Base-by-base conservation (phyloP, 2,329 filamentous ascomycete genomes). In the Elsinoe necatrix region DNA sequence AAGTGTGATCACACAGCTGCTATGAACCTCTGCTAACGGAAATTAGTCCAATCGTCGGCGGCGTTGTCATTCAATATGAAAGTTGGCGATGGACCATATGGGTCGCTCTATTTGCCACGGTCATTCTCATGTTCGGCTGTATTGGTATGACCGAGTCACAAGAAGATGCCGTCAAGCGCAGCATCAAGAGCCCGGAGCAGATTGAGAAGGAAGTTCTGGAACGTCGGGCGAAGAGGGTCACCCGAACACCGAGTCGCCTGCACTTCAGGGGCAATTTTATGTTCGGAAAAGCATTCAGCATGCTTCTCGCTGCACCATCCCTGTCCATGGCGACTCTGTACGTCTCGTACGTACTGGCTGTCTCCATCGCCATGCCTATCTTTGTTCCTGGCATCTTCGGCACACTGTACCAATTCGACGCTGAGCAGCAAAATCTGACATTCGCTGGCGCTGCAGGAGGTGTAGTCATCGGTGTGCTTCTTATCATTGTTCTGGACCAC, bases 131-230 rank as follows among this genome's bases (percentile, higher is more conserved):
- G 42, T 5, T 72, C 11, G 56, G 64, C 0, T 57, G 75, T 0
- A 41, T 77, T 2, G 68, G 73, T 2, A 73, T 73, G 59, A 65
- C 70, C 37, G 81, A 84, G 62, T 81, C 80, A 0, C 80, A 78
- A 59, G 77, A 80, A 52, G 66, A 66, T 25, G 64, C 67, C 55
- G 74, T 79, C 1, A 56, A 47, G 54, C 54, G 54, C 54, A 56
- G 43, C 16, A 45, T 45, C 39, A 56, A 56, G 54, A 47, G 41
- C 64, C 77, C 3, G 59, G 60, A 4, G 64, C 66, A 16, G 59
- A 67, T 11, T 25, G 51, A 29, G 34, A 50, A 9, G 59, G 64
- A 8, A 54, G 41, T 16, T 12, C 41, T 7, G 20, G 54, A 14
- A 34, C 47, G 8, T 16, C 58, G 25, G 35, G 57, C 7, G 29